phyloP scores from a whole-genome alignment of 1,284 basidiomycete species.

The Tremellales sp. region DNA sequence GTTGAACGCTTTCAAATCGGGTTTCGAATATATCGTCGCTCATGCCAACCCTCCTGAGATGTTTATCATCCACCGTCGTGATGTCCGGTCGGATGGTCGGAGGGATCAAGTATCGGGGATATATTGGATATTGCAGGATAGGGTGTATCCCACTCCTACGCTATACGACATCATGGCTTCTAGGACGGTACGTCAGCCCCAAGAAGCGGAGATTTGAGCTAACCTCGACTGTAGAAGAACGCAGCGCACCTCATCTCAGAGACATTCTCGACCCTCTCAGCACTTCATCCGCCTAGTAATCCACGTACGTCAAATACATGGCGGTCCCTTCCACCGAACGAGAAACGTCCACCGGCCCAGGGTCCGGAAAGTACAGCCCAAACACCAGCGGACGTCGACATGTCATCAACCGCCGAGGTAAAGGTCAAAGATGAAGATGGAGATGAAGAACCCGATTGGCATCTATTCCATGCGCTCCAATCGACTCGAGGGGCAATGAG shows the following conservation, averaged over 20 bases:
- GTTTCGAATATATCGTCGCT: constrained; percentile 43
- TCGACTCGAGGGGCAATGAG: constrained; percentile 17
- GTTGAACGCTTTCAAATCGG: constrained; percentile 28
- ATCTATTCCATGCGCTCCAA: constrained; percentile 35
- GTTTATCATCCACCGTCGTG: constrained; percentile 39
- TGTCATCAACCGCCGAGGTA: not conserved
- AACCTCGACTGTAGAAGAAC: constrained; percentile 17
- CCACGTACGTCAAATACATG: constrained; percentile 35
- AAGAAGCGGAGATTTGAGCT: not conserved
- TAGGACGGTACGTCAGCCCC: not conserved
- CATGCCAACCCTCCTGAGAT: constrained; percentile 39
- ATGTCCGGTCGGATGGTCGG: constrained; percentile 24
- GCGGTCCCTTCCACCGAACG: constrained; percentile 26
- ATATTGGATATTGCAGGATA: constrained; percentile 41
- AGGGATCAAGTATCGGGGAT: constrained; percentile 27
- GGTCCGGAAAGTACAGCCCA: not conserved
- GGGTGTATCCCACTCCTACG: constrained; percentile 40
- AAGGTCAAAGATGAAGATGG: not conserved
- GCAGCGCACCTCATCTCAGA: constrained; percentile 32
- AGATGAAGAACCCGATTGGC: constrained; percentile 25
- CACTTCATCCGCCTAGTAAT: constrained; percentile 35
- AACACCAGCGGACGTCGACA: not conserved
- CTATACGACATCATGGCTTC: constrained; percentile 33
- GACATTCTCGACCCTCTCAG: constrained; percentile 30
- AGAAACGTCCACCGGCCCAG: constrained; percentile 1